Conservation (phyloP, 345 rosid species). For the Microthlaspi erraticum region DNA sequence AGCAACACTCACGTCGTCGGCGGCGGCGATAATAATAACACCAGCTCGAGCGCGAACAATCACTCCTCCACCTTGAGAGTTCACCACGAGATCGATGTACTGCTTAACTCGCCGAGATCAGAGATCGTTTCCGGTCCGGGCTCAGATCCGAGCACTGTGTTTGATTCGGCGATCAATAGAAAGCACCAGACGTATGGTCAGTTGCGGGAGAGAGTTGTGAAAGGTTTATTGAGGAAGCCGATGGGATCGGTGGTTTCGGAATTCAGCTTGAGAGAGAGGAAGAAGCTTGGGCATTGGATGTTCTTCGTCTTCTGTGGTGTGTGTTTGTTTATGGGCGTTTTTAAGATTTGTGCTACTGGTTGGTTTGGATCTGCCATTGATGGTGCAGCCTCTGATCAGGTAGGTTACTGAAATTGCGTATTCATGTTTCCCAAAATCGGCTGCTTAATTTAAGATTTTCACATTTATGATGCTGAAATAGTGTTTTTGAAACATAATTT, state of each 20-base stretch:
- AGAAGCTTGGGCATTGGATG: conserved; percentile 86
- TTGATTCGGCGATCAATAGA: conserved; percentile 50
- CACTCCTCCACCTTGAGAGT: conserved; percentile 35
- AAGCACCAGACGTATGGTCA: conserved; percentile 48
- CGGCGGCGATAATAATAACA: conserved; percentile 3
- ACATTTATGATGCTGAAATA: conserved; percentile 7
- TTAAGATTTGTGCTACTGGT: conserved; percentile 85
- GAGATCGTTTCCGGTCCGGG: conserved; percentile 49
- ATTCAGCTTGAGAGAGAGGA: conserved; percentile 71
- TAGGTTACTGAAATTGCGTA: neutral
- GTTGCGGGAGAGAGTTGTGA: conserved; percentile 58
- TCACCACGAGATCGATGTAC: conserved; percentile 83
- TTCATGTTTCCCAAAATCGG: too few species aligned
- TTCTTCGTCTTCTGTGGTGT: conserved; percentile 78
- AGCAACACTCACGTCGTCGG: conserved; percentile 2
- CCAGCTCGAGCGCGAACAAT: neutral
- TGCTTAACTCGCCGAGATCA: conserved; percentile 76
- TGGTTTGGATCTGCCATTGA: conserved; percentile 93
- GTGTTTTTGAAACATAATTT: conserved; percentile 4
- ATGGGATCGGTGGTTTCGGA: conserved; percentile 65
- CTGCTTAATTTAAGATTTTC: conserved; percentile 2
- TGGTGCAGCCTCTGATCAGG: conserved; percentile 60
- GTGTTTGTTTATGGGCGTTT: conserved; percentile 84
- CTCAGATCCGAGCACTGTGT: conserved; percentile 44
- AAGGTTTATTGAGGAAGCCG: conserved; percentile 55